Evolutionary conservation across 176 grass and related monocot species (phyloP), one percentile per base, ranked within the genome.

Genomic region (Urochloa ruziziensis): DNA sequence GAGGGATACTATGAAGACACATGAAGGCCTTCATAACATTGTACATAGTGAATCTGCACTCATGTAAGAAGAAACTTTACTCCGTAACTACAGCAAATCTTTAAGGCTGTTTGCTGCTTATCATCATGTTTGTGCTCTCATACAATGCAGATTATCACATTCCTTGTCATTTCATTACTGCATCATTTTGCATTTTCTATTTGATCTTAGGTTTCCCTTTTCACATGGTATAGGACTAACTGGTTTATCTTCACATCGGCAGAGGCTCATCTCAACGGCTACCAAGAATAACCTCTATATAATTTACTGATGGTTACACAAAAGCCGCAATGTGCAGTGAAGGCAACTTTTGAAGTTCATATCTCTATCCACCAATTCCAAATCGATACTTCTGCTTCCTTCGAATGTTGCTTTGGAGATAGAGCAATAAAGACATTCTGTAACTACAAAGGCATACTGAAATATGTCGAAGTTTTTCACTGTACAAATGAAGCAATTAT

Each of bases 161-260:
- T 84, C 4, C 10, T 16, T 74, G 30, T 62, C 37, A 44, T 88
- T 33, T 80, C 17, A 10, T 61, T 75, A n/a, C 12, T 69, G 78
- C 32, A 56, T 7, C 63, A 36, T 68, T 40, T 70, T 58, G 51
- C 24, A 40, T 40, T 40, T 40, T 24, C 65, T 67, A 47, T 75
- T 43, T 82, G 15, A 89, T 23, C 56, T 82, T 57, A 2, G 3
- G 10, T 48, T 71, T 67, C n/a, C 29, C 46, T 15, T 78, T 84
- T 37, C 57, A 28, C 44, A 51, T 79, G 23, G 27, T 69, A 82
- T 73, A 86, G 57, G 79, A 30, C 24, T 74, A 75, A 46, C 57
- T 21, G 12, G 28, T 72, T 81, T 58, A 70, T 80, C 87, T 85
- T 85, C 83, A 37, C 64, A 77, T 77, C 64, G 35, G 64, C 71